Evolutionary conservation across 176 grass and related monocot species (phyloP), one percentile per base, ranked within the genome.

Genomic region (Zea luxurians): DNA sequence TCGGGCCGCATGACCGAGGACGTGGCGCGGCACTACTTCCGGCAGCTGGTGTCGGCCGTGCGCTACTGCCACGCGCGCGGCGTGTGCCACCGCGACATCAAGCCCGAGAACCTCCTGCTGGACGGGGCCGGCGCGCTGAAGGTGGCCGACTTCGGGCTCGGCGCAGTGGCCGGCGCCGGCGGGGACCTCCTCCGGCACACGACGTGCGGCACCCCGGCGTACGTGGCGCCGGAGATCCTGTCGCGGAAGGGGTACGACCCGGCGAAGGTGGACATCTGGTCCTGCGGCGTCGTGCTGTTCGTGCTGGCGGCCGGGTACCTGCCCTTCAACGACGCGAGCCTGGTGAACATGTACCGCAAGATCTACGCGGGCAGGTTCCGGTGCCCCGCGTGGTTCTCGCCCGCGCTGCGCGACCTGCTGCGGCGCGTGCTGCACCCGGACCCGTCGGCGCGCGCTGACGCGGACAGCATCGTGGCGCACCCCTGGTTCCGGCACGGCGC

Each of bases 1-100:
- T 83, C 79, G 3, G 93, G 93, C 2, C 82, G 79, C 65, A 78
- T 93, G 82, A 53, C 88, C 16, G 93, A 97, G 78, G 88, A 83
- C 45, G 68, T 78, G 8, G 86, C 88, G 0, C 53, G 90, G 4
- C 82, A 86, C 40, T 88, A 91, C 70, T 93, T 97, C 84, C 88
- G 74, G 4, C 93, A 97, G 78, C 82, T 97, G 4, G 59, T 93
- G 0, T 97, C 90, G 16, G 90, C 93, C 10, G 66, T 97, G 6
- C 84, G 83, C 0, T 97, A 89, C 84, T 93, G 86, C 88, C 93
- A 97, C 49, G 76, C 90, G 10, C 93, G 90, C 43, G 91, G 89
- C 17, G 87, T 97, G 8, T 97, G 48, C 84, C 95, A 97, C 91
- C 89, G 95, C 47, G 95, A 97, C 84, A 91, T 97, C 70, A 97